phyloP scores from a whole-genome alignment of 805 yeast genomes.

The Candida pseudofarinosa region DNA sequence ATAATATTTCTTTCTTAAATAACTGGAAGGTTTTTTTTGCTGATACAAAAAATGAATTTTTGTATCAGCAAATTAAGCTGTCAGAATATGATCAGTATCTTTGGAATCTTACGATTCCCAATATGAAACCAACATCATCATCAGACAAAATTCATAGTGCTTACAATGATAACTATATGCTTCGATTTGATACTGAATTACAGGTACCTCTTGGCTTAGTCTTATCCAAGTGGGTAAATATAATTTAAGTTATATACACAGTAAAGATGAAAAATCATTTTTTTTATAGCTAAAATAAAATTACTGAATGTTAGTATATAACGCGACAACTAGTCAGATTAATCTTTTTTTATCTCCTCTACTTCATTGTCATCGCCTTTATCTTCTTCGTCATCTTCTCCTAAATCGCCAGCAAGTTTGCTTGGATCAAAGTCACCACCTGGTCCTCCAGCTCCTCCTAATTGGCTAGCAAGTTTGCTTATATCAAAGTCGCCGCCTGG shows the following conservation, averaged over 20 bases:
- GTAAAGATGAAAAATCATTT: too few relatives aligned
- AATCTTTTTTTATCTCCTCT: slow-evolving; percentile 1
- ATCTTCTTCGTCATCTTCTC: slow-evolving; percentile 21
- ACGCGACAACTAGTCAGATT: not conserved
- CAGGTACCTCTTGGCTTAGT: slow-evolving; percentile 7
- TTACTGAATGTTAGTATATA: not conserved
- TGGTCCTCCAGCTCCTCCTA: slow-evolving; percentile 35
- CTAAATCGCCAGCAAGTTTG: slow-evolving; percentile 32
- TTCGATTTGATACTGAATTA: not conserved
- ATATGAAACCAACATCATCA: not conserved
- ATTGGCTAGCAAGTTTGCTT: slow-evolving; percentile 38
- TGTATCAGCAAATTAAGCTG: not conserved
- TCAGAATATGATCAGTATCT: not conserved
- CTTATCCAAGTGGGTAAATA: slow-evolving; percentile 12
- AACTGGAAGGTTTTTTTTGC: slow-evolving; percentile 3
- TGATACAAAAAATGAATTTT: slow-evolving; percentile 1
- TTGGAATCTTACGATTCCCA: not conserved
- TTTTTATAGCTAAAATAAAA: too few relatives aligned
- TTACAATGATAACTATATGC: not conserved
- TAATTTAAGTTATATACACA: not conserved
- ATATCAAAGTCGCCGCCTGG: slow-evolving; percentile 33
- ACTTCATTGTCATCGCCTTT: slow-evolving; percentile 12
- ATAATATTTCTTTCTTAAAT: slow-evolving; percentile 5
- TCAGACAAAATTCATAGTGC: not conserved
- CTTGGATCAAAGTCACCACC: slow-evolving; percentile 33